A percentile compares a stretch with the other conserved stretches of the same genome.
phyloP scores from a whole-genome alignment of 345 rosid species.

The Gossypium bickii region DNA sequence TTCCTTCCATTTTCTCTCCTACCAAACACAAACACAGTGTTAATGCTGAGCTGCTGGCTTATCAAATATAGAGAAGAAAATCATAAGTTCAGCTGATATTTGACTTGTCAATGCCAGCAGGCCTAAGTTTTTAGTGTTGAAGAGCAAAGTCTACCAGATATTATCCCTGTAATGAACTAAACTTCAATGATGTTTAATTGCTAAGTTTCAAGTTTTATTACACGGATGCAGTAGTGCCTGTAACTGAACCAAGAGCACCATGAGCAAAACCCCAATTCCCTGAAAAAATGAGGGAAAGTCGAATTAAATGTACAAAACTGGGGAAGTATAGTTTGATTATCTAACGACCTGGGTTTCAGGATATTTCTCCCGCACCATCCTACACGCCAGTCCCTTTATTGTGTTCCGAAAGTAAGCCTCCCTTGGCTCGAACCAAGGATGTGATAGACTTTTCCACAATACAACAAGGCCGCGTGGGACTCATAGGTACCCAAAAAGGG shows the following conservation, averaged over 20 bases:
- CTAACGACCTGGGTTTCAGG: not conserved
- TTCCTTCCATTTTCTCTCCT: not conserved
- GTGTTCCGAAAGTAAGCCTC: no score
- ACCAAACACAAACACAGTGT: conserved; percentile 55
- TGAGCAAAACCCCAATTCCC: conserved; percentile 62
- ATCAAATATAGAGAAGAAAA: conserved; percentile 72
- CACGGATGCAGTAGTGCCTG: conserved; percentile 67
- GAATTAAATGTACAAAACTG: not conserved
- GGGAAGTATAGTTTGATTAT: not conserved
- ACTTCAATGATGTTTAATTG: not conserved
- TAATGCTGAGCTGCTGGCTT: not conserved
- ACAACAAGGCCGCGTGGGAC: not conserved
- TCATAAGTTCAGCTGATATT: conserved; percentile 69
- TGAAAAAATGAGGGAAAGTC: conserved; percentile 21
- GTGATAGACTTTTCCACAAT: not conserved
- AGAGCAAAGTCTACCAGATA: conserved; percentile 5
- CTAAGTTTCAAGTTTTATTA: conserved; percentile 27
- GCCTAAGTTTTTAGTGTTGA: conserved; percentile 66
- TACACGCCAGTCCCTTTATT: no score
- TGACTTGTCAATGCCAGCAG: conserved; percentile 67
- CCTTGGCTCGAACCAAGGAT: no score
- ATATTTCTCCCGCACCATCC: not conserved
- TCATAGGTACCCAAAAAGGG: no score
- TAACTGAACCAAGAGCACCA: conserved; percentile 47
- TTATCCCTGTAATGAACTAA: not conserved